Base-by-base conservation (phyloP, 208 protist genomes). In the Leishmania martiniquensis region DNA sequence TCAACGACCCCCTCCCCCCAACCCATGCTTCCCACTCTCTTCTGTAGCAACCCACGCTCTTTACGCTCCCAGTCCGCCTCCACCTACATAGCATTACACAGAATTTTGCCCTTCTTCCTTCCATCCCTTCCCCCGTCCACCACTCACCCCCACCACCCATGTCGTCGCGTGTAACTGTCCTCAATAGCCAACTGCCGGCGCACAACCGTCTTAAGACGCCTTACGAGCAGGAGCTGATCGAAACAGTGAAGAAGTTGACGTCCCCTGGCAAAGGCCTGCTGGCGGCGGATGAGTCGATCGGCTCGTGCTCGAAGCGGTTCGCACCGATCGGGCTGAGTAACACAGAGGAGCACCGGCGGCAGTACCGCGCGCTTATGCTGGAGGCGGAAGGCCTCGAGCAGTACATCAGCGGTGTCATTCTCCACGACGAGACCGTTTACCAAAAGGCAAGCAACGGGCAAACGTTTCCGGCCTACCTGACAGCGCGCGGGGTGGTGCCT, bases 381-480 rank as follows among this genome's bases (percentile, higher is more conserved):
- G 91, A 93, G 79, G 82, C 84, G 34, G 86, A 88, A 75, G 96
- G 87, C 49, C 65, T 98, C 20, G 90, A 95, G 73, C 76, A 99
- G 84, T 99, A 96, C 93, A 98, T 99, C 87, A 89, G 91, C 80
- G 98, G 98, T 76, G 98, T 99, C 65, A 99, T 99, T 83, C 78
- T 99, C 52, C 98, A 95, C 88, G 97, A 99, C 62, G 99, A 99
- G 89, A 99, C 98, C 9, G 88, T 99, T n/a, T 87, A 82, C 72
- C 98, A 99, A 87, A 98, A 97, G 78, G 86, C 91, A 47, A 83
- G 75, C 70, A 92, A 92, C 70, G 99, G 98, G 49, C 82, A 81
- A 62, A 87, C 87, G 66, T 99, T 99, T 85, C 70, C 88, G 44
- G 87, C 99, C 66, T 75, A 96, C 12, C 89, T 99, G 22, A 86